These are phyloP conservation scores for Geotrichum europaeum DNA, from an alignment of 1,139 yeast species.

Conservation along the genomic window DNA sequence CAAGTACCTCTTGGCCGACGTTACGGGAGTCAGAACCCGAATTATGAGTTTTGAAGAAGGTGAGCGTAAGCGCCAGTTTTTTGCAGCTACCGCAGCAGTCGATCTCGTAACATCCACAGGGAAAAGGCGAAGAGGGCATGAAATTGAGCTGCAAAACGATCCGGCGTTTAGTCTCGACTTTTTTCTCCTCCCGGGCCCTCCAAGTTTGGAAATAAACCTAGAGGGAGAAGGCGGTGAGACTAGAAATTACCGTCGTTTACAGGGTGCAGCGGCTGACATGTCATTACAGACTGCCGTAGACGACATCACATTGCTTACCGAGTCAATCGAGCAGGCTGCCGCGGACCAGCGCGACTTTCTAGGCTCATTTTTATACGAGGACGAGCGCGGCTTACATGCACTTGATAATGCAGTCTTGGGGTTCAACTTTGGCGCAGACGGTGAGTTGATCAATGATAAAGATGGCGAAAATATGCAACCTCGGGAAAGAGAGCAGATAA, in stretches of 20 bases:
- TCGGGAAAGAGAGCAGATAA: background rate
- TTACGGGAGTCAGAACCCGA: background rate
- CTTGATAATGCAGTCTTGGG: background rate
- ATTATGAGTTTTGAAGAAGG: background rate
- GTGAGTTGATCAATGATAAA: slow-evolving; percentile 7
- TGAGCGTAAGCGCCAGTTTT: background rate
- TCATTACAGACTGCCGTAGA: background rate
- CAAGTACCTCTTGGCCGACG: slow-evolving; percentile 10
- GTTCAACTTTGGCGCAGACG: slow-evolving; percentile 14
- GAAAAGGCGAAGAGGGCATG: background rate
- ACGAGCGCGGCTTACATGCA: slow-evolving; percentile 1
- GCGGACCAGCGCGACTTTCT: slow-evolving; percentile 1
- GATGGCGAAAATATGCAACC: background rate
- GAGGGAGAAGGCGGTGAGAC: background rate
- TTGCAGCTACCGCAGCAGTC: background rate
- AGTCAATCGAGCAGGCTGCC: slow-evolving; percentile 6
- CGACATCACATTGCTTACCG: slow-evolving; percentile 10
- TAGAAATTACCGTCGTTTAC: background rate
- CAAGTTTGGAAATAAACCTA: background rate
- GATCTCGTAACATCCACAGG: background rate
- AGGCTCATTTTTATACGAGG: slow-evolving; percentile 2
- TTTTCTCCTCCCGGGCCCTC: slow-evolving; percentile 10
- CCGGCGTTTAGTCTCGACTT: slow-evolving; percentile 13
- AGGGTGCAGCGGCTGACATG: background rate
- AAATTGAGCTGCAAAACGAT: slow-evolving; percentile 12